Evolutionary conservation across 306 rosid species (phyloP).

Genomic region (Lathyrus oleraceus): DNA sequence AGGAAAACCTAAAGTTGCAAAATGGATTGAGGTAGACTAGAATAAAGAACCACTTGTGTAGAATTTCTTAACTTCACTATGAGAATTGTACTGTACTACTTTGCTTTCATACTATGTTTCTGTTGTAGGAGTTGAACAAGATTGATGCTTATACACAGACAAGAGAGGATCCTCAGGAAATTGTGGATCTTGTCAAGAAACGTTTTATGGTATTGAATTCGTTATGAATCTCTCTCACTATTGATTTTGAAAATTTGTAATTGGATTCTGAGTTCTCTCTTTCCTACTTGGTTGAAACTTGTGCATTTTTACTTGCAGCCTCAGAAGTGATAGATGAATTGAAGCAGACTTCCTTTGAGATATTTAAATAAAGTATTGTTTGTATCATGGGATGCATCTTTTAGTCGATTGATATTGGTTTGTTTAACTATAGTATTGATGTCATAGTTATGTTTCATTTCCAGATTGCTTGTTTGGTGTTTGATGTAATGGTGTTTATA

Average conservation of each 20-base stretch:
- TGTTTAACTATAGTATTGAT: neutral
- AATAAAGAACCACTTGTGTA: neutral
- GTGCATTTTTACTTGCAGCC: slow-evolving; percentile 39
- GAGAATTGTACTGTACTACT: neutral
- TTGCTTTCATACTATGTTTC: neutral
- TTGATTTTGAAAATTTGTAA: slow-evolving; percentile 13
- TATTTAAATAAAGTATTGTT: neutral
- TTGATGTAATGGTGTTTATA: slow-evolving; percentile 11
- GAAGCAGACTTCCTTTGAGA: slow-evolving; percentile 3
- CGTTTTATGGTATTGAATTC: slow-evolving; percentile 48
- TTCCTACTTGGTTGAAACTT: neutral
- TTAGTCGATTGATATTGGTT: slow-evolving; percentile 10
- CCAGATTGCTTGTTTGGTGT: slow-evolving; percentile 22
- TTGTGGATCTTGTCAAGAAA: slow-evolving; percentile 50
- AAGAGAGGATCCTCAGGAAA: slow-evolving; percentile 51
- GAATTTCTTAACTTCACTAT: neutral
- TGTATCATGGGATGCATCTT: slow-evolving; percentile 16
- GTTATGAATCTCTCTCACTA: neutral
- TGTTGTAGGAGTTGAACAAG: slow-evolving; percentile 66
- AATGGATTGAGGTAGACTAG: slow-evolving; percentile 68
- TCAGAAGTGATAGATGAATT: slow-evolving; percentile 42
- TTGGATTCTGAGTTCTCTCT: neutral
- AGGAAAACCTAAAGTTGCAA: slow-evolving; percentile 71
- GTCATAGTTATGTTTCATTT: neutral
- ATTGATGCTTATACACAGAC: slow-evolving; percentile 64